Conservation (phyloP, 257 asterid species). For the Jacaranda mimosifolia region DNA sequence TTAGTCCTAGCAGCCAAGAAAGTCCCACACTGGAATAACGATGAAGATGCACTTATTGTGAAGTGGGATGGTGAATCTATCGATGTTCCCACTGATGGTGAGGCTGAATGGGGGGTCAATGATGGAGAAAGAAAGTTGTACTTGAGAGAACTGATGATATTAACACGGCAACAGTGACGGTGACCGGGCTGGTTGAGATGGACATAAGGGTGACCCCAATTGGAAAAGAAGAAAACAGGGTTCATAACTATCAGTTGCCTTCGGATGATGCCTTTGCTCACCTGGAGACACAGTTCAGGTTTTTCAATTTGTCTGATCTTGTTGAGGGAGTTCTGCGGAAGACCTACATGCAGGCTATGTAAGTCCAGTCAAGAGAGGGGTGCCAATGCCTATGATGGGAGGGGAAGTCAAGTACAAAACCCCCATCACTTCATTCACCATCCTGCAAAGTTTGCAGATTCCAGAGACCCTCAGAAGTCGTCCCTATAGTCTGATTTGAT, state of each 20-base stretch:
- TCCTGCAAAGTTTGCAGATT: constrained; percentile 63
- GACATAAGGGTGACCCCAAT: constrained; percentile 60
- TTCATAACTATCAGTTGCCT: constrained; percentile 68
- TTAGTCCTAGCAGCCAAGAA: constrained; percentile 60
- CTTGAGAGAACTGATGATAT: constrained; percentile 71
- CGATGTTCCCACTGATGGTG: constrained; percentile 53
- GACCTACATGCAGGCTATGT: constrained; percentile 62
- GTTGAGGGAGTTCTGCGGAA: constrained; percentile 72
- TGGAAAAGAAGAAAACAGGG: constrained; percentile 58
- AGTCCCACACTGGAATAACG: constrained; percentile 57
- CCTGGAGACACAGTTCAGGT: constrained; percentile 68
- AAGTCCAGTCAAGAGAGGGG: constrained; percentile 70
- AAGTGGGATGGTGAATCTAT: constrained; percentile 57
- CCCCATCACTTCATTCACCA: constrained; percentile 57
- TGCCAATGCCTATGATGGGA: constrained; percentile 77
- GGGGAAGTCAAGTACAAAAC: constrained; percentile 76
- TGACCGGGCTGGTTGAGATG: constrained; percentile 51
- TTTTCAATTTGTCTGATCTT: constrained; percentile 49
- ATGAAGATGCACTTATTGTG: constrained; percentile 53
- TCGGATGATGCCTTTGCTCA: constrained; percentile 66
- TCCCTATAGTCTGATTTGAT: constrained; percentile 42
- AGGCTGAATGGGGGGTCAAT: constrained; percentile 58
- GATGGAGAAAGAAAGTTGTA: constrained; percentile 44
- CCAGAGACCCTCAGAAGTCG: constrained; percentile 48
- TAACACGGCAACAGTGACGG: constrained; percentile 58